Evolutionary conservation across 225 moss, liverwort and hornwort genomes (phyloP), one percentile per base, ranked within the genome.

Genomic region (Pseudoscleropodium purum): DNA sequence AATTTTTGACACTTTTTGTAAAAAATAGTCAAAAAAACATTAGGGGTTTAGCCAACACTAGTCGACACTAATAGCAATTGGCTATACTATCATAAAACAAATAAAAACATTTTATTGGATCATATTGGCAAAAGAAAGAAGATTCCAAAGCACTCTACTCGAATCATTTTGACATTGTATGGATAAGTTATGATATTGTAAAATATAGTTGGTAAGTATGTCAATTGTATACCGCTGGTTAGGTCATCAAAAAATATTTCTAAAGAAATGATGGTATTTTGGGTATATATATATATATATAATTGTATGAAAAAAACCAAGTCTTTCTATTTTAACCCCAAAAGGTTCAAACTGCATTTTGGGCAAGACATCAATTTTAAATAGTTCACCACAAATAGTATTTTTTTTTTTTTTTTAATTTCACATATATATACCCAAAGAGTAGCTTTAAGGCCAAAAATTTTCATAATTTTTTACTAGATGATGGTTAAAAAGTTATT

Each of bases 151-250:
- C 18, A 11, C 12, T 33, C 51, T 1, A 0, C 13, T 51, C 21
- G 8, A 5, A 76, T 51, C 21, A 51, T 21, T 51, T 51, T 2
- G 20, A 21, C 11, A 76, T 8, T 7, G 1, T 21, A 51, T 34
- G 2, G 10, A 75, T 30, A 30, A 75, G 3, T 45, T 47, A 18
- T 34, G 15, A 54, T n/a, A 24, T n/a, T 79, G 2, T 6, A 54
- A 36, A 25, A 9, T 37, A 11, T 20, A 51, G 21, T 51, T 2
- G 13, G 7, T 51, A 51, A 13, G 5, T 33, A 5, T 33, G 3
- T 5, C 13, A 51, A 13, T 51, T 21, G 1, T 21, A 1, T 13
- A 51, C 2, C 0, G 0, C 0, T 33, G 7, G 31, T 76, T 0
- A 31, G 0, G 0, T 51, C 1, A 0, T 0, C 15, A 51, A 75